phyloP scores from a whole-genome alignment of 768 basidiomycete species.

The Termitomyces sp. region DNA sequence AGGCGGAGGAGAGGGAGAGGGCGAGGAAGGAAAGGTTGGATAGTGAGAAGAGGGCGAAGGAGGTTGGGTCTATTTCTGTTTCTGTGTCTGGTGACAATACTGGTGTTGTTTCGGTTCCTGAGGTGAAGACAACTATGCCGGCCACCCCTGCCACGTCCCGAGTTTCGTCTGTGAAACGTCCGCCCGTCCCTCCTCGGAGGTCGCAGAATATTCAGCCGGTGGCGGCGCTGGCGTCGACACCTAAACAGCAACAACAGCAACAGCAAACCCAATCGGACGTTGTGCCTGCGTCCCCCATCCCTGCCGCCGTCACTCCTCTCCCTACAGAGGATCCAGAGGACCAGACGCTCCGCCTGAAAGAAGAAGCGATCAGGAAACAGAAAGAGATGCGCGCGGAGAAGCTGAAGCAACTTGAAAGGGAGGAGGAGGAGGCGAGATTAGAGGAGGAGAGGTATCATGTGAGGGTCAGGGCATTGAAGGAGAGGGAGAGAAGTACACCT shows the following conservation, averaged over 20 bases:
- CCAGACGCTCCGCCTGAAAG: slow-evolving; percentile 56
- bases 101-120: slow-evolving; percentile 29
- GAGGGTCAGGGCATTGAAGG: slow-evolving; percentile 33
- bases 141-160: slow-evolving; percentile 24
- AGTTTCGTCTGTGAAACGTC: slow-evolving; percentile 22
- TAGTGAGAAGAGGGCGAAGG: slow-evolving; percentile 52
- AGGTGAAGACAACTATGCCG: slow-evolving; percentile 8
- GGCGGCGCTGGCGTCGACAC: slow-evolving; percentile 7
- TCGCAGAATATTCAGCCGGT: neutral
- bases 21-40: slow-evolving; percentile 70
- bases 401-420: slow-evolving; percentile 60
- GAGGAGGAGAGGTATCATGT: slow-evolving; percentile 36
- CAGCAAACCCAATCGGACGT: neutral
- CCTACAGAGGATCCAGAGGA: slow-evolving; percentile 72
- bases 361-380: slow-evolving; percentile 67
- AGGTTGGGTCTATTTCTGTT: neutral
- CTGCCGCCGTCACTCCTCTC: neutral
- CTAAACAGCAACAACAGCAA: neutral
- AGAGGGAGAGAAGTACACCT: slow-evolving; percentile 24
- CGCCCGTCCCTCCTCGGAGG: slow-evolving; percentile 30
- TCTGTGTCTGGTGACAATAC: neutral
- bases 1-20: slow-evolving; percentile 76
- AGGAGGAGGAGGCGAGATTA: slow-evolving; percentile 39
- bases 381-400: slow-evolving; percentile 68
- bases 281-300: neutral